Conservation (phyloP, 192 early-diverging fungal genomes). For the Dissophora ornata region DNA sequence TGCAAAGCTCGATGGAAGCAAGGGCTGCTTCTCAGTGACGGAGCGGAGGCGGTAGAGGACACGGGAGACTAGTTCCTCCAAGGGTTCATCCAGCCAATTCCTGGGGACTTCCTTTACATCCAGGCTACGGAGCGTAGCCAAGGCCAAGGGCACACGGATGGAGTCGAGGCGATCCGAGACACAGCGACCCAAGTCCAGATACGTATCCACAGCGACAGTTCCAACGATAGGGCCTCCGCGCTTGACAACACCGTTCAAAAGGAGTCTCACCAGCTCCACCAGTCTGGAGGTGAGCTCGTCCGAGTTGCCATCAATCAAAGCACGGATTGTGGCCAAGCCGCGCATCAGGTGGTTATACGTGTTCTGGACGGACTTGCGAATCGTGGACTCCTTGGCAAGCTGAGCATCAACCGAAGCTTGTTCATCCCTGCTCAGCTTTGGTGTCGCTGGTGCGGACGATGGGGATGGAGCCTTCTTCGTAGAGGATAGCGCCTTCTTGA, state of each 20-base stretch:
- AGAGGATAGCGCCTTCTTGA: slow-evolving; percentile 74
- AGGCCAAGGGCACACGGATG: slow-evolving; percentile 55
- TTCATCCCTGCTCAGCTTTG: slow-evolving; percentile 81
- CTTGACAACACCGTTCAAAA: slow-evolving; percentile 62
- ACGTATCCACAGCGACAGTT: slow-evolving; percentile 65
- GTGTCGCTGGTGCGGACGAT: slow-evolving; percentile 18
- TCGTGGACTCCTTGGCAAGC: slow-evolving; percentile 74
- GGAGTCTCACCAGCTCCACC: slow-evolving; percentile 63
- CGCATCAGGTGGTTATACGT: slow-evolving; percentile 62
- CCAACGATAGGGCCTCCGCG: slow-evolving; percentile 70
- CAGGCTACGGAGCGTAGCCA: slow-evolving; percentile 64
- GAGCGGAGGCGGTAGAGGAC: slow-evolving; percentile 76
- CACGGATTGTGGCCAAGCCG: slow-evolving; percentile 73
- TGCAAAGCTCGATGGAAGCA: slow-evolving; percentile 71
- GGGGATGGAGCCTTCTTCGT: slow-evolving; percentile 67
- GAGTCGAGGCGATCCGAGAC: slow-evolving; percentile 54
- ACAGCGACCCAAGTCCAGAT: slow-evolving; percentile 62
- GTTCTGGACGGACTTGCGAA: slow-evolving; percentile 73
- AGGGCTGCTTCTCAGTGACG: slow-evolving; percentile 63
- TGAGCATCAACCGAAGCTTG: slow-evolving; percentile 77
- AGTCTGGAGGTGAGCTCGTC: slow-evolving; percentile 67
- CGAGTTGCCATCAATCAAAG: slow-evolving; percentile 70
- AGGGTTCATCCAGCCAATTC: slow-evolving; percentile 61
- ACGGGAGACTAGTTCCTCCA: slow-evolving; percentile 64
- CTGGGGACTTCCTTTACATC: slow-evolving; percentile 57